Conservation (phyloP, 768 basidiomycete species). For the Leccinum barrowsii region DNA sequence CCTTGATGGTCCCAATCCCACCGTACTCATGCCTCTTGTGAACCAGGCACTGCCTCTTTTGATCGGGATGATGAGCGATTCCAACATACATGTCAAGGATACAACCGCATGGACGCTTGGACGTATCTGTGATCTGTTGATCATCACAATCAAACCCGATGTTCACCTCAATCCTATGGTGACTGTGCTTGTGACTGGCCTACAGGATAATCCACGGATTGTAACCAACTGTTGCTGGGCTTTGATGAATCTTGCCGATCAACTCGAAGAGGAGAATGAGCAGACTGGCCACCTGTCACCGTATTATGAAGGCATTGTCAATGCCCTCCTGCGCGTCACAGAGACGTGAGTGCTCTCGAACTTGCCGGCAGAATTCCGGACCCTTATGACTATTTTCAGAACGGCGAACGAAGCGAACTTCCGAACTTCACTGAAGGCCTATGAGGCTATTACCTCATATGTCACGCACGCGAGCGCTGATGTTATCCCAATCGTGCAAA, state of each 20-base stretch:
- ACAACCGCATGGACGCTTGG: conserved; percentile 98
- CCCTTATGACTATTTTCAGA: conserved; percentile 36
- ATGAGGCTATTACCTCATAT: conserved; percentile 91
- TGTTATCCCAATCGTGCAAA: conserved; percentile 76
- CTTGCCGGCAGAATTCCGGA: background rate
- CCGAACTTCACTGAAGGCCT: conserved; percentile 75
- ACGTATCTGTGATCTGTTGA: conserved; percentile 87
- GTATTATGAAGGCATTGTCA: conserved; percentile 85
- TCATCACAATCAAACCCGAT: conserved; percentile 83
- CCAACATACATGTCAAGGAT: conserved; percentile 85
- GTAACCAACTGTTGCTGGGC: conserved; percentile 95
- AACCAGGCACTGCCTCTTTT: conserved; percentile 91
- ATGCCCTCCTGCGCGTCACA: conserved; percentile 79
- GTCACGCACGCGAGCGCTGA: conserved; percentile 78
- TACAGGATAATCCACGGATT: conserved; percentile 80
- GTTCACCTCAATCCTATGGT: conserved; percentile 82
- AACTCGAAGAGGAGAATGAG: conserved; percentile 62
- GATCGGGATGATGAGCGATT: conserved; percentile 92
- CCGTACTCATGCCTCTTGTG: conserved; percentile 84
- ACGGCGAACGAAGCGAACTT: conserved; percentile 87
- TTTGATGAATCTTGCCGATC: conserved; percentile 92
- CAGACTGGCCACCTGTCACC: conserved; percentile 71
- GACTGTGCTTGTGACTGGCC: conserved; percentile 74
- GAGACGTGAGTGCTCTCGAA: conserved; percentile 59
- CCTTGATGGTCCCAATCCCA: conserved; percentile 91